phyloP scores from a whole-genome alignment of 1,284 basidiomycete genomes.

The Ceratobasidium sp. region DNA sequence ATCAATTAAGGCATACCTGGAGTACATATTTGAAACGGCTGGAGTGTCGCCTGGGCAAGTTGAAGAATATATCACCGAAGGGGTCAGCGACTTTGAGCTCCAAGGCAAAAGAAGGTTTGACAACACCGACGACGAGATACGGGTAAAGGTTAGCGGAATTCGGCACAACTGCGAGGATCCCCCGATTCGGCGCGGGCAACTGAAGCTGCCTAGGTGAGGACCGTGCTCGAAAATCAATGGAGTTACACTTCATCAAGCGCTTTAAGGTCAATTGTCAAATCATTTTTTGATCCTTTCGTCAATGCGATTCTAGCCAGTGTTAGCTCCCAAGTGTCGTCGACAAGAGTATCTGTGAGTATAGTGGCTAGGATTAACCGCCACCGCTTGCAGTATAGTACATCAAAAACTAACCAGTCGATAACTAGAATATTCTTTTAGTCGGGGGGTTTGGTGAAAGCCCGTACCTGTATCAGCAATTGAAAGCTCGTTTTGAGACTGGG shows the following conservation, averaged over 20 bases:
- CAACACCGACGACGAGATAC: neutral
- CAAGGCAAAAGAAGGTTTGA: neutral
- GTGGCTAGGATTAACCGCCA: too few species aligned
- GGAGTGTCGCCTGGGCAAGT: neutral
- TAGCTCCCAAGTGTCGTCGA: neutral
- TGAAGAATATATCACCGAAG: neutral
- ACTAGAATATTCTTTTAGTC: conserved; percentile 26
- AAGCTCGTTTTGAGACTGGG: neutral
- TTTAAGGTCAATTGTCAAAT: neutral
- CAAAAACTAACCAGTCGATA: too few species aligned
- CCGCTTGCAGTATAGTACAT: too few species aligned
- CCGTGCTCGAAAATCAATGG: neutral
- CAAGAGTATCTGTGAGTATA: too few species aligned
- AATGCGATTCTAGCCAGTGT: conserved; percentile 1
- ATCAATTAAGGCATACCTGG: conserved; percentile 10
- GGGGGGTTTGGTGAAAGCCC: conserved; percentile 34
- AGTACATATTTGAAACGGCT: neutral
- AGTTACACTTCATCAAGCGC: neutral
- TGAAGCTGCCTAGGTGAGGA: neutral
- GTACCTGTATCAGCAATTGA: neutral
- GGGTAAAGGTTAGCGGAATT: neutral
- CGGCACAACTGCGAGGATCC: neutral
- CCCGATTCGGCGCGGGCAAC: neutral
- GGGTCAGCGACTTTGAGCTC: conserved; percentile 23
- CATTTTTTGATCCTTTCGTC: conserved; percentile 23